Base-by-base conservation (phyloP, 371 early-diverging fungal genomes). In the Synchytrium microbalum region DNA sequence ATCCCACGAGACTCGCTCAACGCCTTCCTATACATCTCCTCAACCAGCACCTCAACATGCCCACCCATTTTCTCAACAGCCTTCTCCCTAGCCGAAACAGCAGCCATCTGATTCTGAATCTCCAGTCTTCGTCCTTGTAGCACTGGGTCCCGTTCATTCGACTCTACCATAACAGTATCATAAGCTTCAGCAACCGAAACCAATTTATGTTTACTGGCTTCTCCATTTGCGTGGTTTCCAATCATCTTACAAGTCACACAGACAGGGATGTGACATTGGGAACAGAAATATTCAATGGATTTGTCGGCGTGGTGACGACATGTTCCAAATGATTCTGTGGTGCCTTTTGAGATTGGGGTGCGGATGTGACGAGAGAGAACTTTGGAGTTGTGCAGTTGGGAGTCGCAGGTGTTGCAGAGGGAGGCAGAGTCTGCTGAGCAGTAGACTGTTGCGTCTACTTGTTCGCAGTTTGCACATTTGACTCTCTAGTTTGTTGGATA, bases 231-330 rank as follows among this genome's bases (percentile, higher is more conserved):
- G 59, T 84, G 84, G 66, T 78, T 75, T 5, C 84, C 82, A 3
- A 82, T 74, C 79, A 84, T 82, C 59, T 80, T 82, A 68, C 84
- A 84, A 57, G 64, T 72, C 16, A 84, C 80, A 69, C 84, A 84
- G 2, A 84, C 84, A 24, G 81, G 81, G 23, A 79, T 69, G 58
- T 79, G 81, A 69, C 84, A 84, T 54, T 77, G 78, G 2, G 81
- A 74, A 71, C 84, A 84, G 61, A 80, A 84, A 69, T 79, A 84
- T 69, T 84, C 79, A 31, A 81, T 72, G 29, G 63, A 51, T 62
- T 79, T 76, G 32, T 79, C 81, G 2, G 79, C 69, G 60, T 84
- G 84, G 61, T 74, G 76, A 16, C 79, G 76, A 63, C 84, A 84
- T 65, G 66, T 59, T 3, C 82, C 84, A 65, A 81, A 79, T 3